Evolutionary conservation across 2,329 filamentous ascomycete genomes (phyloP).

Genomic region (Calonectria henricotiae): DNA sequence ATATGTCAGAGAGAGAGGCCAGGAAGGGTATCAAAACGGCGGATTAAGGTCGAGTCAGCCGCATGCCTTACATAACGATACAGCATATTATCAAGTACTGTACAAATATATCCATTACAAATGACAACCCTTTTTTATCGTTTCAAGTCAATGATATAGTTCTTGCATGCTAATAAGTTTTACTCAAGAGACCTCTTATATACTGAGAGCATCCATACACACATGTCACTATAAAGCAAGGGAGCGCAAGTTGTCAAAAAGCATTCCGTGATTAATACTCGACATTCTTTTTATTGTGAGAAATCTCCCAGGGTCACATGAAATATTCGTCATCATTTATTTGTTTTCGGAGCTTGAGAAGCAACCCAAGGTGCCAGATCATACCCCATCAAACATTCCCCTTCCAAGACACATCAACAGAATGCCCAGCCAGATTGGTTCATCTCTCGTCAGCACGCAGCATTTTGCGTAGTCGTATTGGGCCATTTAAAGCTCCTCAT

Average conservation of each 20-base stretch:
- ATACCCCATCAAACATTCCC: neutral
- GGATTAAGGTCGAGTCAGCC: neutral
- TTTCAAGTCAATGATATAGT: no score
- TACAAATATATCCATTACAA: neutral
- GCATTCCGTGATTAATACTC: neutral
- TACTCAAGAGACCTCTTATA: no score
- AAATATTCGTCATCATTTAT: slow-evolving; percentile 15
- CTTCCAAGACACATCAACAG: neutral
- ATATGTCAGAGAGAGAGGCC: slow-evolving; percentile 35
- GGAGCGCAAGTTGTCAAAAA: neutral
- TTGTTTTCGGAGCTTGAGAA: neutral
- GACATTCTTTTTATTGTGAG: neutral
- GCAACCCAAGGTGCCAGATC: neutral
- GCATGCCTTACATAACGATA: no score
- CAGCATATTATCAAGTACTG: neutral
- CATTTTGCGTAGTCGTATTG: neutral
- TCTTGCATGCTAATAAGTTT: no score
- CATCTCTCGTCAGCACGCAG: neutral
- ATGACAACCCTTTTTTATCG: neutral
- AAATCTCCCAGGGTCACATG: neutral
- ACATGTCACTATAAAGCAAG: neutral
- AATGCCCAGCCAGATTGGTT: no score
- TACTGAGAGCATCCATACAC: neutral
- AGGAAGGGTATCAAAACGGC: neutral
- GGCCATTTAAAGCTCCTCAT: slow-evolving; percentile 23